These are phyloP conservation scores for Volvox carteri DNA, from an alignment of 163 green algal species.

Conservation along the genomic window DNA sequence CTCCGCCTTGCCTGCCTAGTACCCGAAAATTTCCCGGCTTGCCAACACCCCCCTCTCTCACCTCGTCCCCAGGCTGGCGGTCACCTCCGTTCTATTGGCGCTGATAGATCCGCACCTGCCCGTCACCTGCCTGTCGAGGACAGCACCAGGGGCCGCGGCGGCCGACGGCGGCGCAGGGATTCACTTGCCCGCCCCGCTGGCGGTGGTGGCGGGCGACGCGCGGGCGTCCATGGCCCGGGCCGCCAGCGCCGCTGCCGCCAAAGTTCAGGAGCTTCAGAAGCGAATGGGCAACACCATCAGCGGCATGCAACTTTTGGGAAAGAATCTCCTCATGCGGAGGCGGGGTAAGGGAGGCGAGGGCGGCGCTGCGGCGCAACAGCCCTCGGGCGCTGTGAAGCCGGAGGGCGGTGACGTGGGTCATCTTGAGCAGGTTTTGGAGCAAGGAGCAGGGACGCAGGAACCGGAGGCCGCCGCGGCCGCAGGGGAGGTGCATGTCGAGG, in stretches of 20 bases:
- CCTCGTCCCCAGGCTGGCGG: slow-evolving; percentile 52
- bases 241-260: slow-evolving; percentile 43
- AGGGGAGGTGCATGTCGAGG: not conserved
- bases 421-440: not conserved
- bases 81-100: slow-evolving; percentile 51
- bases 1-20: too few species aligned
- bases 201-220: slow-evolving; percentile 38
- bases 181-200: not conserved
- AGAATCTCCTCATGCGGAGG: slow-evolving; percentile 5
- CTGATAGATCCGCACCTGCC: slow-evolving; percentile 52
- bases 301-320: slow-evolving; percentile 8
- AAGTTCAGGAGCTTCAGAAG: slow-evolving; percentile 48
- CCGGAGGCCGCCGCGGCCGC: not conserved
- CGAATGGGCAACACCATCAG: slow-evolving; percentile 28
- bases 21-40: too few species aligned
- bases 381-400: not conserved
- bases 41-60: too few species aligned
- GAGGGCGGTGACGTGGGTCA: not conserved
- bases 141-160: not conserved
- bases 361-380: not conserved
- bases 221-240: slow-evolving; percentile 36
- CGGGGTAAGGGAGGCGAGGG: not conserved
- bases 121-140: not conserved
- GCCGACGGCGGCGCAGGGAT: not conserved
- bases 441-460: not conserved